These are phyloP conservation scores for Penicillium robsamsonii DNA, from an alignment of 495 filamentous ascomycete genomes.

Conservation along the genomic window DNA sequence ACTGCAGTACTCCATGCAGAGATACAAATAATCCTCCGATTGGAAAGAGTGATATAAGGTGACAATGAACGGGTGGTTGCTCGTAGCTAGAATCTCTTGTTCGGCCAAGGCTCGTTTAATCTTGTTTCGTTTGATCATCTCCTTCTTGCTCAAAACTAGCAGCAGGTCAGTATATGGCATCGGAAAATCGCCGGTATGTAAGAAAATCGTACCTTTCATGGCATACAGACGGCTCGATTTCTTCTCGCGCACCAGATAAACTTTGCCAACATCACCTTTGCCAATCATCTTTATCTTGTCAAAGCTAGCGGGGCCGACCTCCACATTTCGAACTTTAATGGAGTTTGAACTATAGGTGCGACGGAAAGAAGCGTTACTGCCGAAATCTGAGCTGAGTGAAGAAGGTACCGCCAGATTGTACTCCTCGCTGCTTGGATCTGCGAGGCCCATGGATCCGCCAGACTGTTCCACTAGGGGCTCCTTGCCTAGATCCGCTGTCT, in stretches of 20 bases:
- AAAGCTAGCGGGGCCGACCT: slow-evolving; percentile 93
- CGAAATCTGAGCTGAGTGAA: slow-evolving; percentile 28
- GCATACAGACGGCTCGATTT: slow-evolving; percentile 93
- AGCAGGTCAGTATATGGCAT: slow-evolving; percentile 11
- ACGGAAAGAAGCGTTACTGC: slow-evolving; percentile 64
- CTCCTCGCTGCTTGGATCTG: slow-evolving; percentile 50
- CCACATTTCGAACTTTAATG: slow-evolving; percentile 95
- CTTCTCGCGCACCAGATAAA: slow-evolving; percentile 96
- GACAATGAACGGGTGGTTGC: slow-evolving; percentile 98
- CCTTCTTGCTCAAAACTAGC: slow-evolving; percentile 95
- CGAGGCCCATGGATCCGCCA: slow-evolving; percentile 54
- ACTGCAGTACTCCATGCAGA: slow-evolving; percentile 99
- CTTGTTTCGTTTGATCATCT: slow-evolving; percentile 99
- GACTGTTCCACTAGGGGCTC: slow-evolving; percentile 63
- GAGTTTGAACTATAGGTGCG: slow-evolving; percentile 98
- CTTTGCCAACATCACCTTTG: slow-evolving; percentile 98
- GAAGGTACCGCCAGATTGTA: slow-evolving; percentile 46
- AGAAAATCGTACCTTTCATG: slow-evolving; percentile 79
- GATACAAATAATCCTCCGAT: slow-evolving; percentile 95
- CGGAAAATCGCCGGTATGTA: not conserved
- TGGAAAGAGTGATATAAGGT: slow-evolving; percentile 98
- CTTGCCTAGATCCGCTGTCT: slow-evolving; percentile 77
- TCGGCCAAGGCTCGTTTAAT: slow-evolving; percentile 98
- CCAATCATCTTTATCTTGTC: slow-evolving; percentile 99
- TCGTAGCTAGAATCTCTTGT: slow-evolving; percentile 96